Base-by-base conservation (phyloP, 768 basidiomycete species). In the Boletus reticulatus region DNA sequence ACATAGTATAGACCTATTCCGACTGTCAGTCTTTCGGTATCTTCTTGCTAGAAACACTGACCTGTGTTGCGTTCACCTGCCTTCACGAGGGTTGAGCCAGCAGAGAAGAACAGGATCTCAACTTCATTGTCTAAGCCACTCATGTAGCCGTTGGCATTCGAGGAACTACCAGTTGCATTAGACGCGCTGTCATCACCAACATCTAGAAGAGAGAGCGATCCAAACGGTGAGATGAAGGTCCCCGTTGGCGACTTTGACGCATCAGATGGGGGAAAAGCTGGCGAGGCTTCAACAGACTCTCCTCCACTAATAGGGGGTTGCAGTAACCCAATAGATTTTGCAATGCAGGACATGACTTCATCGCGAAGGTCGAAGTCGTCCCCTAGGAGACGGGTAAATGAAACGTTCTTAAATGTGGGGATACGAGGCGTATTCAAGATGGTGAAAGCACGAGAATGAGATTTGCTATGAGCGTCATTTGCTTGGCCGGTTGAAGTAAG, bases 281-380 rank as follows among this genome's bases (percentile, higher is more conserved):
- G 89, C 0, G 88, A 89, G 3, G 81, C 79, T 58, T 87, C 85
- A 3, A 80, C 72, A 3, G 87, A 89, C 37, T 84, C 85, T 44
- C 75, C 77, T 41, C 81, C 84, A 52, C 86, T 89, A 19, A 90
- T 72, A 4, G 93, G 86, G 4, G 94, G 91, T 60, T 97, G 95
- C 22, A 92, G 75, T 13, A 99, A 79, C 4, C 97, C 97, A 55
- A 99, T 98, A 3, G 94, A 96, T 70, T 96, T 95, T 1, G 96
- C 94, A 57, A 99, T 95, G 70, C 93, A 96, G 1, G 90, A 89
- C 93, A 98, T 94, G 32, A 99, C 95, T 62, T 92, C 94, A 62
- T 94, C 92, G 36, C 92, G 84, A n/a, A 98, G 82, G 69, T 98
- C 93, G 62, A 98, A 95, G 20, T 95, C 92, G 24, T 87, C 88